Percentiles rank a stretch among this genome's conserved stretches.
Conservation (phyloP, 2,329 filamentous ascomycete genomes). For the Phoma herbarum region DNA sequence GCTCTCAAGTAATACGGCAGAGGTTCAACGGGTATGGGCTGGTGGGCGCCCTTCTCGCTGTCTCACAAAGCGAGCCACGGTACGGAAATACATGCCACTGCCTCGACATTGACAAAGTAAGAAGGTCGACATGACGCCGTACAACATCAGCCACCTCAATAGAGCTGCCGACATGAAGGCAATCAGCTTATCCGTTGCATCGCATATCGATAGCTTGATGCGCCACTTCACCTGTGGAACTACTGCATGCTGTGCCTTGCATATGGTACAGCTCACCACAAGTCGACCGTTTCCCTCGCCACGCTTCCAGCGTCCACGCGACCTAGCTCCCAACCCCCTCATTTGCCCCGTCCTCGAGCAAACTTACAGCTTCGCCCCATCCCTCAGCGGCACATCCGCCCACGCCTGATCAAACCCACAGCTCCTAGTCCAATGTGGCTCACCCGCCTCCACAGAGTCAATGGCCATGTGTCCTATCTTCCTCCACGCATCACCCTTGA, state of each 20-base stretch:
- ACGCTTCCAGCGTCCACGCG: constrained; percentile 16
- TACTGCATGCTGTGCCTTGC: constrained; percentile 3
- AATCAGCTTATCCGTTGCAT: constrained; percentile 5
- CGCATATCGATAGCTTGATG: constrained; percentile 11
- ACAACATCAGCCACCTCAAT: constrained; percentile 2
- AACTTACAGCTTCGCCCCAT: constrained; percentile 34
- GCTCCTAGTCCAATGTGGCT: constrained; percentile 67
- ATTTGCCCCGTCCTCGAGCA: constrained; percentile 3
- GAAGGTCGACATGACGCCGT: constrained; percentile 2
- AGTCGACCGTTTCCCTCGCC: constrained; percentile 3
- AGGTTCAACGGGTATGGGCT: constrained; percentile 7
- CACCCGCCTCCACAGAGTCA: constrained; percentile 66
- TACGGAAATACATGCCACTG: constrained; percentile 2
- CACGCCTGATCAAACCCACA: constrained; percentile 73
- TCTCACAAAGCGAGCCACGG: constrained; percentile 2
- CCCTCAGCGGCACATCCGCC: constrained; percentile 55
- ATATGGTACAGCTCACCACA: constrained; percentile 1
- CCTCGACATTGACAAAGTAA: background rate
- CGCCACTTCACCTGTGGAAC: constrained; percentile 5
- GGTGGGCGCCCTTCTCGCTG: background rate
- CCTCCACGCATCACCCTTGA: constrained; percentile 68
- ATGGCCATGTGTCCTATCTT: constrained; percentile 68
- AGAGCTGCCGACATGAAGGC: background rate
- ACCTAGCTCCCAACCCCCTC: constrained; percentile 3
- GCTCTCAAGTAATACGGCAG: constrained; percentile 16